Conservation (phyloP, 2,329 filamentous ascomycete genomes). For the Lizonia empirigonia region DNA sequence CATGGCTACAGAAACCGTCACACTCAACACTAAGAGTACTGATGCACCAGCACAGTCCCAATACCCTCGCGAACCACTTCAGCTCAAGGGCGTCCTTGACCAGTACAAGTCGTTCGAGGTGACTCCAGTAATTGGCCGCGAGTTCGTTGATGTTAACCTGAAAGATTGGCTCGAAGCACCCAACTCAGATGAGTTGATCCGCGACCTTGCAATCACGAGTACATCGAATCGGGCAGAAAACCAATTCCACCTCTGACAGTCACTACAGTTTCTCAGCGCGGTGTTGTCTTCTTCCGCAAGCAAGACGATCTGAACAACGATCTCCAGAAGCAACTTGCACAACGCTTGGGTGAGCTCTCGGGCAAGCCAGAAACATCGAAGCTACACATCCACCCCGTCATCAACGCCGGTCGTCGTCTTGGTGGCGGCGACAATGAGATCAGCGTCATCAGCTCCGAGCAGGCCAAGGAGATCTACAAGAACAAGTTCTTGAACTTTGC, state of each 20-base stretch:
- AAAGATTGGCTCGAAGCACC: slow-evolving; percentile 67
- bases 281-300: slow-evolving; percentile 61
- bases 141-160: slow-evolving; percentile 63
- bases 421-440: slow-evolving; percentile 45
- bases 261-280: slow-evolving; percentile 55
- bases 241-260: neutral
- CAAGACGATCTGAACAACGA: slow-evolving; percentile 59
- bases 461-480: slow-evolving; percentile 42
- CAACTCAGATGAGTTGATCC: slow-evolving; percentile 67
- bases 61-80: slow-evolving; percentile 22
- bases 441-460: slow-evolving; percentile 47
- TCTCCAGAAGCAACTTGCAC: slow-evolving; percentile 60
- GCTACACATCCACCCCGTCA: slow-evolving; percentile 66
- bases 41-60: slow-evolving; percentile 11
- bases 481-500: slow-evolving; percentile 27
- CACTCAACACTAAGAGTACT: slow-evolving; percentile 10
- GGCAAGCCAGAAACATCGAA: slow-evolving; percentile 62
- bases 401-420: slow-evolving; percentile 47
- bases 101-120: slow-evolving; percentile 62
- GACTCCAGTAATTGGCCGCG: slow-evolving; percentile 67
- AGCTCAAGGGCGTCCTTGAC: slow-evolving; percentile 57
- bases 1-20: slow-evolving; percentile 29
- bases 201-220: slow-evolving; percentile 63
- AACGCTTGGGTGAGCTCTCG: slow-evolving; percentile 62
- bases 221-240: neutral